Conservation (phyloP, 2,329 filamentous ascomycete genomes). For the Fusarium dimerum region DNA sequence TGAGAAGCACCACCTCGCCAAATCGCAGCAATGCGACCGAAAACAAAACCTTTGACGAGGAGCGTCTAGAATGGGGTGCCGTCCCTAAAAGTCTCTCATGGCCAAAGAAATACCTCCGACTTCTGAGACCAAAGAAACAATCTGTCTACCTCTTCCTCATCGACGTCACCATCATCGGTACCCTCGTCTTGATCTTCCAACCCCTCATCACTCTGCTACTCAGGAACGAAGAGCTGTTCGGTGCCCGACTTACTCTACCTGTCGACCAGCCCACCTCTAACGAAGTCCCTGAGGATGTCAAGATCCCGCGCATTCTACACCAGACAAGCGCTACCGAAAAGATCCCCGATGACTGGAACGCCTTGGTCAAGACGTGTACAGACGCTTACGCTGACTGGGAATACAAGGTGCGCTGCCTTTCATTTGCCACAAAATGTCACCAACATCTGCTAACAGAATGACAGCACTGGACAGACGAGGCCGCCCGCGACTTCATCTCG, state of each 20-base stretch:
- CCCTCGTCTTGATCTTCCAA: conserved; percentile 68
- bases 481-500: conserved; percentile 66
- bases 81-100: conserved; percentile 12
- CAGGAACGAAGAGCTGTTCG: conserved; percentile 36
- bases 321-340: conserved; percentile 72
- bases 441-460: background rate
- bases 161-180: conserved; percentile 63
- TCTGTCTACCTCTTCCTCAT: conserved; percentile 62
- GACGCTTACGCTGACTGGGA: conserved; percentile 71
- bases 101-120: conserved; percentile 25
- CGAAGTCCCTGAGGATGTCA: conserved; percentile 69
- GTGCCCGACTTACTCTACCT: conserved; percentile 24
- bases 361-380: conserved; percentile 65
- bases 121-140: conserved; percentile 22
- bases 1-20: conserved; percentile 5
- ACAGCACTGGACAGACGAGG: conserved; percentile 72
- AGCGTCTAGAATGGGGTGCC: conserved; percentile 25
- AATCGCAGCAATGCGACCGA: conserved; percentile 2
- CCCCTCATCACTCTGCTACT: conserved; percentile 71
- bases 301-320: conserved; percentile 75
- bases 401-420: conserved; percentile 58
- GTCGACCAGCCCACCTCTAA: conserved; percentile 48
- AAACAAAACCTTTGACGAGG: conserved; percentile 25
- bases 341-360: conserved; percentile 66
- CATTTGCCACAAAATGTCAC: no score